Evolutionary conservation across 2,329 filamentous ascomycete genomes (phyloP).

Genomic region (Penicillium polonicum): DNA sequence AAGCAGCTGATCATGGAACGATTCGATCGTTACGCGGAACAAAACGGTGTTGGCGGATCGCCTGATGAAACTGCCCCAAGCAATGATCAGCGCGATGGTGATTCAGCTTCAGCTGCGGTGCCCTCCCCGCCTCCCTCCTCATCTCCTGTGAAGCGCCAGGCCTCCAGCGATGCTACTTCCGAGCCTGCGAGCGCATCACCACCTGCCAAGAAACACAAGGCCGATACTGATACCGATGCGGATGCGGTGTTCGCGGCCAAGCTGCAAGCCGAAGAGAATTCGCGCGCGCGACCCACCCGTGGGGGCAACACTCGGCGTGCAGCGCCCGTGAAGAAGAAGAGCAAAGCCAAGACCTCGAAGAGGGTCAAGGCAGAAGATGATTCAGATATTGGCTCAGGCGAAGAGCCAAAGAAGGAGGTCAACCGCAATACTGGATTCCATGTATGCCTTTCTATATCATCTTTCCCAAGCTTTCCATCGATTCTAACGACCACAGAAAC

Average conservation of each 20-base stretch:
- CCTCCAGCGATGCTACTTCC: conserved; percentile 42
- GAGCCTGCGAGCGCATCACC: conserved; percentile 39
- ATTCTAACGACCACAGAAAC: conserved; percentile 39
- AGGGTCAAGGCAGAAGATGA: conserved; percentile 77
- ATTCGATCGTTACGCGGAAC: conserved; percentile 65
- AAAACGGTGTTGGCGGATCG: conserved; percentile 39
- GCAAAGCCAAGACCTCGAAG: conserved; percentile 55
- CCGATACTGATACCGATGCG: conserved; percentile 66
- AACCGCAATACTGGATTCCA: conserved; percentile 88
- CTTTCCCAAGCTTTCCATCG: background rate
- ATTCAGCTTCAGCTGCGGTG: conserved; percentile 28
- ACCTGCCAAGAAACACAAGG: conserved; percentile 60
- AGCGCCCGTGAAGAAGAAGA: conserved; percentile 64
- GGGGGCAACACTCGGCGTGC: conserved; percentile 64
- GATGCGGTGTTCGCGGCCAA: conserved; percentile 85
- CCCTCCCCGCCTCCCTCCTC: conserved; percentile 36
- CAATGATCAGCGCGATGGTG: conserved; percentile 37
- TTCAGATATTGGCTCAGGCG: conserved; percentile 69
- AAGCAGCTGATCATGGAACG: conserved; percentile 70
- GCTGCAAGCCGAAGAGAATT: conserved; percentile 90
- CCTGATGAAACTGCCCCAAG: conserved; percentile 30
- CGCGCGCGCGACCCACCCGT: conserved; percentile 70
- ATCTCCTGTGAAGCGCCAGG: conserved; percentile 43
- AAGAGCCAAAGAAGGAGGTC: conserved; percentile 59
- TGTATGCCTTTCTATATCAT: conserved; percentile 44